Conservation (phyloP, 1,284 basidiomycete species). For the Kwoniella shivajii region DNA sequence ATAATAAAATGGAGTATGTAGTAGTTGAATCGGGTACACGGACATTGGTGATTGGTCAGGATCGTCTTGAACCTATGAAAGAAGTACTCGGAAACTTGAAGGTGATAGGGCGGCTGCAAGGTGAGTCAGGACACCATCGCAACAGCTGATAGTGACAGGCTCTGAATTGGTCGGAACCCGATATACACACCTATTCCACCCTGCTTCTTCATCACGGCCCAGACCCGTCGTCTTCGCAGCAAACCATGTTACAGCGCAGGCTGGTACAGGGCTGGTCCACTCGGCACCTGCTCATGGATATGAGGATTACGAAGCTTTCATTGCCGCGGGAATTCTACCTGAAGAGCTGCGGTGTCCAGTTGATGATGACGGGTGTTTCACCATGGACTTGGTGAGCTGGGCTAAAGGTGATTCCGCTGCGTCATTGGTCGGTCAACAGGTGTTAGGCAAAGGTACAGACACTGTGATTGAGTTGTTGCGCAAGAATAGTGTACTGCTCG, state of each 20-base stretch:
- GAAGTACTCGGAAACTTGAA: conserved; percentile 61
- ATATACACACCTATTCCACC: conserved; percentile 71
- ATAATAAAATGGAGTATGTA: conserved; percentile 72
- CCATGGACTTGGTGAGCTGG: conserved; percentile 60
- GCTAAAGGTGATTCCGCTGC: conserved; percentile 53
- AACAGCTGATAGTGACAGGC: conserved; percentile 55
- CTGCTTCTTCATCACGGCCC: conserved; percentile 58
- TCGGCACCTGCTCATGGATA: conserved; percentile 92
- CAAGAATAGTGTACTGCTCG: conserved; percentile 63
- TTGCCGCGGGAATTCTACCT: conserved; percentile 41
- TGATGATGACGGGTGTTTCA: conserved; percentile 77
- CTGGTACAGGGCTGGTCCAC: conserved; percentile 96
- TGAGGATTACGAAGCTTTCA: conserved; percentile 85
- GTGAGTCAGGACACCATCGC: conserved; percentile 47
- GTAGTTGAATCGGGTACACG: conserved; percentile 58
- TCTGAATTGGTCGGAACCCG: conserved; percentile 64
- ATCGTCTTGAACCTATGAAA: conserved; percentile 63
- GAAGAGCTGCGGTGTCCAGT: conserved; percentile 69
- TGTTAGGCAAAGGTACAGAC: conserved; percentile 71
- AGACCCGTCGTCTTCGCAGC: conserved; percentile 57
- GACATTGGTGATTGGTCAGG: conserved; percentile 68
- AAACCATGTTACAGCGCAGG: conserved; percentile 76
- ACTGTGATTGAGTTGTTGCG: conserved; percentile 68
- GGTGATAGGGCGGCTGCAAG: conserved; percentile 60
- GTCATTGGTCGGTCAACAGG: conserved; percentile 66